A percentile compares a stretch with the other conserved stretches of the same genome.
Evolutionary conservation across 2,329 filamentous ascomycete species (phyloP).

Genomic region (Leptographium procerum): DNA sequence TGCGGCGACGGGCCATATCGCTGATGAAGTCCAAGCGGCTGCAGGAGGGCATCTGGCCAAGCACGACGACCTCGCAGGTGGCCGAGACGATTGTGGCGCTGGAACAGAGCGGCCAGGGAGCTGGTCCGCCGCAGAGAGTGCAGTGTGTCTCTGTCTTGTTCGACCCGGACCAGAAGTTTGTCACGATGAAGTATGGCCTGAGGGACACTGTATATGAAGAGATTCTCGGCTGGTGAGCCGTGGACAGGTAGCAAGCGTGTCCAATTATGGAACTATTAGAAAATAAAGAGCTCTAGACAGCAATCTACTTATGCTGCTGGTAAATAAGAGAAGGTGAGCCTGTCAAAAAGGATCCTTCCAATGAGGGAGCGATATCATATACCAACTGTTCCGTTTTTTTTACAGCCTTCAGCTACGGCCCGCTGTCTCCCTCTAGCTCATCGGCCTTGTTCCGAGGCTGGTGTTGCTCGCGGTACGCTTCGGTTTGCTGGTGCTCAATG

Average conservation of each 20-base stretch:
- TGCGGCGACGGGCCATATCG: constrained; percentile 4
- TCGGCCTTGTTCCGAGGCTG: not conserved
- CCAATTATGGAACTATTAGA: too few species aligned
- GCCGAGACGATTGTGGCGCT: constrained; percentile 4
- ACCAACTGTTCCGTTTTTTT: not conserved
- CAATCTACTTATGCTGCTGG: too few species aligned
- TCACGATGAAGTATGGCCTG: not conserved
- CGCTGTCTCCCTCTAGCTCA: not conserved
- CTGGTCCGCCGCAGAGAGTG: not conserved
- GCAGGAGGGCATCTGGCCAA: constrained; percentile 10
- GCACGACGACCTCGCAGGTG: not conserved
- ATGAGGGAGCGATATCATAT: too few species aligned
- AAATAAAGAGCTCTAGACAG: too few species aligned
- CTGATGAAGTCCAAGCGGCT: constrained; percentile 1
- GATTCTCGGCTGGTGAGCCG: not conserved
- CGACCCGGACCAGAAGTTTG: not conserved
- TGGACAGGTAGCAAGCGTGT: too few species aligned
- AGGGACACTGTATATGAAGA: not conserved
- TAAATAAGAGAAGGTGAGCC: too few species aligned
- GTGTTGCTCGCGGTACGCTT: constrained; percentile 2
- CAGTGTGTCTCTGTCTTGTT: not conserved
- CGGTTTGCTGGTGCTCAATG: constrained; percentile 25
- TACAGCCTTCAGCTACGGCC: not conserved
- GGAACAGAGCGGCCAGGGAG: not conserved
- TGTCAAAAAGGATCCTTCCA: too few species aligned